These are phyloP conservation scores for Coemansia sp. DNA, from an alignment of 192 early-diverging fungal species.

Conservation along the genomic window DNA sequence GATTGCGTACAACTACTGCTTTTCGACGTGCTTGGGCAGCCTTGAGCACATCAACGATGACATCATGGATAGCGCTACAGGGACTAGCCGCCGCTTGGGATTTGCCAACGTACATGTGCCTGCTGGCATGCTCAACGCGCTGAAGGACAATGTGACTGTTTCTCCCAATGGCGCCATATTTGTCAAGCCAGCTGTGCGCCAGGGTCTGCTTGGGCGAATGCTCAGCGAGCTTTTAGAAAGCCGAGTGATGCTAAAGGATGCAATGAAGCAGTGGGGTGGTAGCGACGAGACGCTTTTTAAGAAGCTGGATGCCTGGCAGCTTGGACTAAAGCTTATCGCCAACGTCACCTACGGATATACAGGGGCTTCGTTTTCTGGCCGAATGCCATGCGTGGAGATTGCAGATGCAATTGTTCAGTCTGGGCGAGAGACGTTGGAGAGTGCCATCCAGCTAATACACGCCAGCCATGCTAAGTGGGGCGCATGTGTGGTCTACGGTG, in stretches of 20 bases:
- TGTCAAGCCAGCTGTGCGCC: constrained; percentile 79
- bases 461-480: constrained; percentile 59
- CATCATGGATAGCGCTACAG: neutral
- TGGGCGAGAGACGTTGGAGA: constrained; percentile 80
- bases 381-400: constrained; percentile 88
- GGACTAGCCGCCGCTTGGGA: constrained; percentile 59
- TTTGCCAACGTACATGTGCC: constrained; percentile 60
- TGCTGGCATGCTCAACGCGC: constrained; percentile 57
- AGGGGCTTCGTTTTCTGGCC: constrained; percentile 77
- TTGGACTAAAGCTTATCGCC: constrained; percentile 85
- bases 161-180: constrained; percentile 85
- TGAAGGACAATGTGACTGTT: constrained; percentile 71
- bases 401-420: constrained; percentile 90
- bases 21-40: constrained; percentile 83
- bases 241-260: constrained; percentile 83
- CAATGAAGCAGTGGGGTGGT: constrained; percentile 67
- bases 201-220: constrained; percentile 79
- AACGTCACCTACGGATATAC: constrained; percentile 94
- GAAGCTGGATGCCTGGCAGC: constrained; percentile 78
- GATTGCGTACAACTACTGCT: constrained; percentile 97
- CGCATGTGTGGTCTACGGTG: constrained; percentile 86
- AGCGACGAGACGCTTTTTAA: constrained; percentile 50
- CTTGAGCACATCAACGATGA: constrained; percentile 10
- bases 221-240: constrained; percentile 85
- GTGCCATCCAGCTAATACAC: constrained; percentile 67